Base-by-base conservation (phyloP, 2,329 filamentous ascomycete genomes). In the Leptographium galeiforme region DNA sequence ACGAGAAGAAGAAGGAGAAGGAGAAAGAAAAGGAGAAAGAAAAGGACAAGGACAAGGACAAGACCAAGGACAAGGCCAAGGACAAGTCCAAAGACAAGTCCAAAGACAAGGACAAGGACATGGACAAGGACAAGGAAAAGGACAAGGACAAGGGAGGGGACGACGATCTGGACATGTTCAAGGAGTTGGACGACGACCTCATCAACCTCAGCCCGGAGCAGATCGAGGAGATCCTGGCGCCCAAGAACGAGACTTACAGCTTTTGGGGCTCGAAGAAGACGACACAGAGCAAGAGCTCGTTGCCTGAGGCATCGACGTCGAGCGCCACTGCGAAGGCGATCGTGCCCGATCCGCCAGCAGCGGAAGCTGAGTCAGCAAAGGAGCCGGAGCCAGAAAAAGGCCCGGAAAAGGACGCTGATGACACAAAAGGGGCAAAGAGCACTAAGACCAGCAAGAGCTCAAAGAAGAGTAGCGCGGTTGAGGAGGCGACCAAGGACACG, bases 231-330 rank as follows among this genome's bases (percentile, higher is more conserved):
- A 63, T 74, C 18, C 62, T 74, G 38, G 58, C 57, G 48, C 57
- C 56, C 25, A 59, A 76, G 64, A 46, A 61, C 44, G 70, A 74
- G 54, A 63, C 74, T 0, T 82, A 81, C 63, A 72, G 72, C 59
- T 80, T 81, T 67, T 82, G 78, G 78, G 75, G 77, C 55, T 32
- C 19, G 14, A 77, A 74, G 62, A 76, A 73, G 58, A 48, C 63
- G 10, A 40, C 53, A 18, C 67, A 63, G 60, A 60, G 59, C 56
- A 72, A 72, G 67, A 70, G 68, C 69, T 61, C 59, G 62, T 64
- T 56, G 52, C 56, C 57, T n/a, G 57, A 56, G 50, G 49, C 52
- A 13, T 39, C 49, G 8, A 13, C 44, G 8, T 43, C 53, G 45
- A 50, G 16, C 48, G 44, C 43, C 25, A 49, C 36, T 34, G 48